Base-by-base conservation (phyloP, 1,284 basidiomycete species). In the Omphalotus olearius region DNA sequence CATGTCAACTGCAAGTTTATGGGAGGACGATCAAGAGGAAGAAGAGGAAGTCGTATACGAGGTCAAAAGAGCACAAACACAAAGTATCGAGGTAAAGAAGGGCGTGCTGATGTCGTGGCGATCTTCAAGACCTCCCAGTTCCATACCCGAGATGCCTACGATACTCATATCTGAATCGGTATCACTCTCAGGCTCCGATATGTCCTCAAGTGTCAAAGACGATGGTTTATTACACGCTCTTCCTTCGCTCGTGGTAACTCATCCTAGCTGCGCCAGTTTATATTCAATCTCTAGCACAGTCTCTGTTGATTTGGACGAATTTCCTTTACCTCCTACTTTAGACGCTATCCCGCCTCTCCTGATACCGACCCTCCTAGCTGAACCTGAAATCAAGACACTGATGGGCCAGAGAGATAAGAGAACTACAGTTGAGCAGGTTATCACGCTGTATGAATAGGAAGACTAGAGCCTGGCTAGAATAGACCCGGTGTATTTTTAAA, bases 31-130 rank as follows among this genome's bases (percentile, higher is more conserved):
- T n/a, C 57, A 66, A 16, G 63, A 64, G 18, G 62, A 64, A 26
- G 58, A 59, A 13, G 72, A 68, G 37, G 61, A 61, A 17, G 57
- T 60, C 28, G 59, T 62, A 3, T 75, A 71, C 55, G 72, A 78
- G 51, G 64, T 77, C 36, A 68, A 66, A 54, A 67, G 72, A 9
- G 75, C 67, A 2, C 73, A 71, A 39, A 71, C 74, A 37, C 71
- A 68, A 59, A 79, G 75, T 53, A 66, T 79, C 58, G 71, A 76
- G 58, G 64, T 75, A 53, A 72, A 75, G 62, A 70, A 68, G 56
- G 75, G 72, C 6, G 63, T 74, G 40, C 56, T 77, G 17, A 57
- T 77, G 35, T 63, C 68, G 18, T 69, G 64, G 57, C 52, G 35
- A 44, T 35, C 45, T 37, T 55, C 50, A 14, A 42, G 26, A 16